These are phyloP conservation scores for Calamus simplicifolius DNA, from an alignment of 176 grass and related monocot species.

Conservation along the genomic window DNA sequence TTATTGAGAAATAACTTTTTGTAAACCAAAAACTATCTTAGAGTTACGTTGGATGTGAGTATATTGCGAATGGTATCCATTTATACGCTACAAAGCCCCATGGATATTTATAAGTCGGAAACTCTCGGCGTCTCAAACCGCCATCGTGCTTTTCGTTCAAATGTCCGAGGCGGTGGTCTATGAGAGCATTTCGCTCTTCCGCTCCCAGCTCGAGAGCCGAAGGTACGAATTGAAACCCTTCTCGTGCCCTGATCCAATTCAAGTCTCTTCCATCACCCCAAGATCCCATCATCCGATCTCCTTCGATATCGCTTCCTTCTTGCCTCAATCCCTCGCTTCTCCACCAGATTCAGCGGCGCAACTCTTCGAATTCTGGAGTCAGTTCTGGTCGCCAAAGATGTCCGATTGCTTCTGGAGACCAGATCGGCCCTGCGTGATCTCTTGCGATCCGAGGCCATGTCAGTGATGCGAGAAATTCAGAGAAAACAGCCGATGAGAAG, in stretches of 20 bases:
- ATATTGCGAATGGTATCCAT: too few relatives aligned
- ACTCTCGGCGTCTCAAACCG: not conserved
- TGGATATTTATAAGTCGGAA: too few relatives aligned
- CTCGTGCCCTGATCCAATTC: not conserved
- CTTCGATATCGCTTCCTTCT: not conserved
- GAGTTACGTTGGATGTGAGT: too few relatives aligned
- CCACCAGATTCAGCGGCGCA: slow-evolving; percentile 30
- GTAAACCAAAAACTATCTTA: too few relatives aligned
- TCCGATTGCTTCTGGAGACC: slow-evolving; percentile 26
- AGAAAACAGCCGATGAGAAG: slow-evolving; percentile 15
- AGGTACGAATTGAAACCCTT: not conserved
- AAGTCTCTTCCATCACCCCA: not conserved
- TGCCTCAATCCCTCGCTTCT: not conserved
- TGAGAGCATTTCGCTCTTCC: slow-evolving; percentile 3
- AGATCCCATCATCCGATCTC: not conserved
- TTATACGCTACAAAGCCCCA: too few relatives aligned
- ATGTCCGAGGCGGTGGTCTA: slow-evolving; percentile 5
- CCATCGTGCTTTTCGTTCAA: not conserved
- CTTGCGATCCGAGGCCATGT: slow-evolving; percentile 21
- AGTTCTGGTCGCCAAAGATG: slow-evolving; percentile 37
- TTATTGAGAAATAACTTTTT: too few relatives aligned
- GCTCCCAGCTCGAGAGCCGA: slow-evolving; percentile 6
- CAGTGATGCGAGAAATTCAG: slow-evolving; percentile 24
- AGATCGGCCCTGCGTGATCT: slow-evolving; percentile 35
- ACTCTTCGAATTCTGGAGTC: slow-evolving; percentile 47